phyloP scores from a whole-genome alignment of 2,329 filamentous ascomycete species.

The Neopestalotiopsis sp. region DNA sequence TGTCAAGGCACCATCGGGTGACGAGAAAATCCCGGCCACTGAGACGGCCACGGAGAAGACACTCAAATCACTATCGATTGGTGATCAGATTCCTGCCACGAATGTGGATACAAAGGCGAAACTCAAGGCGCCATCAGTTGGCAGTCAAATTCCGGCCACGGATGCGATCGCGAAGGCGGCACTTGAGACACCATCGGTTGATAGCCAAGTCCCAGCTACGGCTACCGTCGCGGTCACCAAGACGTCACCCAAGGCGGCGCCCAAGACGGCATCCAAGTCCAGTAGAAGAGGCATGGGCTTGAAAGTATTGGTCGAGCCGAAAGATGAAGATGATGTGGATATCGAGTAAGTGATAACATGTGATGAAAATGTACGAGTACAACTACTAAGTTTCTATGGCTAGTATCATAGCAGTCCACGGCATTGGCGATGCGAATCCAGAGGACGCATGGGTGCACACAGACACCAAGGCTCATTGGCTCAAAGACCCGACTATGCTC shows the following conservation, averaged over 20 bases:
- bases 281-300: background rate
- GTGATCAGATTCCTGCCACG: background rate
- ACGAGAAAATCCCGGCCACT: background rate
- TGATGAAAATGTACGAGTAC: background rate
- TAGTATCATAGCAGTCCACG: slow-evolving; percentile 3
- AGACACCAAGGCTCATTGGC: background rate
- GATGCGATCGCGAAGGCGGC: no score
- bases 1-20: background rate
- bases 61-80: no score
- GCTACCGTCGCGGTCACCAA: no score
- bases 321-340: background rate
- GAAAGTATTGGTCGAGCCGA: background rate
- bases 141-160: no score
- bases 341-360: background rate
- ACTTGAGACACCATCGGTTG: no score
- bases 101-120: background rate
- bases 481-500: background rate
- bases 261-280: background rate
- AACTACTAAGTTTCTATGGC: background rate
- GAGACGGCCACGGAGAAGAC: background rate
- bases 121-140: no score
- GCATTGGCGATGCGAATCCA: slow-evolving; percentile 1
- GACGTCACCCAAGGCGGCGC: no score
- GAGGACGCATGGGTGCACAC: background rate
- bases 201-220: no score